A percentile compares a stretch with the other conserved stretches of the same genome.
These are phyloP conservation scores for Moringa oleifera DNA, from an alignment of 345 rosid species.

Conservation along the genomic window DNA sequence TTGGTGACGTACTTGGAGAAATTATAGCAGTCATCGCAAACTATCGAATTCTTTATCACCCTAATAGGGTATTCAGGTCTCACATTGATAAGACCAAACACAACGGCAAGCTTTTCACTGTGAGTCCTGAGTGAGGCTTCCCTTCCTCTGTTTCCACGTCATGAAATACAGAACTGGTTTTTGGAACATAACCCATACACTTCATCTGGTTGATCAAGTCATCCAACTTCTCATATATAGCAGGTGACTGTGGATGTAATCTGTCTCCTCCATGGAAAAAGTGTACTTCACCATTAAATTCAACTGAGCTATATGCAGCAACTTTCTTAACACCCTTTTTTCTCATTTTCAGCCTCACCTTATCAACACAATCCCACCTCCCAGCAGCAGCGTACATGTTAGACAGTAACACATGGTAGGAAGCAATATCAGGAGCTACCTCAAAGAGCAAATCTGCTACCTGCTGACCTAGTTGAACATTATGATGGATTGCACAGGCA, in stretches of 20 bases:
- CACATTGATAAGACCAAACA: constrained; percentile 38
- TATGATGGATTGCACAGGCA: constrained; percentile 42
- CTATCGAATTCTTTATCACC: constrained; percentile 57
- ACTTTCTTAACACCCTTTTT: constrained; percentile 40
- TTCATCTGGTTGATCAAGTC: constrained; percentile 36
- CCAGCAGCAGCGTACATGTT: constrained; percentile 49
- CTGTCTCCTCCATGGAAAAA: constrained; percentile 54
- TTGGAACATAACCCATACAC: constrained; percentile 46
- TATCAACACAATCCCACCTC: constrained; percentile 43
- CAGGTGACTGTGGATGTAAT: constrained; percentile 42
- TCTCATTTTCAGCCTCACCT: constrained; percentile 40
- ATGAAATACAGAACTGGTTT: constrained; percentile 45
- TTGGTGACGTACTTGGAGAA: constrained; percentile 51
- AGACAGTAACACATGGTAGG: constrained; percentile 43
- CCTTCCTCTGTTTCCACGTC: constrained; percentile 61
- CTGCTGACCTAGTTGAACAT: constrained; percentile 34
- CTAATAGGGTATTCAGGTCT: constrained; percentile 30
- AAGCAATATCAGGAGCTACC: constrained; percentile 39
- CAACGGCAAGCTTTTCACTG: constrained; percentile 66
- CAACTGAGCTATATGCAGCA: constrained; percentile 50
- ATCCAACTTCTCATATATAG: constrained; percentile 37
- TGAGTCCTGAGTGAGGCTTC: constrained; percentile 44
- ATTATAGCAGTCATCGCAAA: constrained; percentile 70
- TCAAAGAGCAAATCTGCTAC: constrained; percentile 41
- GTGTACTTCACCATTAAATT: constrained; percentile 37